Percentiles rank a stretch among this genome's conserved stretches.
Evolutionary conservation across 2,329 filamentous ascomycete genomes (phyloP).

Genomic region (Nemania bipapillata): DNA sequence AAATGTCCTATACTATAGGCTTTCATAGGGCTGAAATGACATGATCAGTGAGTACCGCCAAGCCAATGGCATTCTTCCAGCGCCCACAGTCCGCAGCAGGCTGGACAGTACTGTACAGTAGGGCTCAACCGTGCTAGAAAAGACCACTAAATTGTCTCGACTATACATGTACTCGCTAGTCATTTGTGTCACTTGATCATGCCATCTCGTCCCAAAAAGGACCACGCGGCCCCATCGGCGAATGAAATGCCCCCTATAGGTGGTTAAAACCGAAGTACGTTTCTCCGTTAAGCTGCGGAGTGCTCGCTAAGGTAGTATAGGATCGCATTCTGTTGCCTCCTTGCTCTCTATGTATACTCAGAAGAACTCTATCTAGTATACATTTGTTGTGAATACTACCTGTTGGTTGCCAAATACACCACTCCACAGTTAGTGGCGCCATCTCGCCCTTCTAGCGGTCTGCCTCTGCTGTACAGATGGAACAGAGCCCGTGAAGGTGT

Average conservation of each 20-base stretch:
- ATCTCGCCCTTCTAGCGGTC: conserved; percentile 39
- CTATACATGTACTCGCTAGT: neutral
- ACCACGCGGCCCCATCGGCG: conserved; percentile 32
- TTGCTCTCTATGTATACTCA: neutral
- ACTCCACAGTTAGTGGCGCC: conserved; percentile 33
- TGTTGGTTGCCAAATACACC: conserved; percentile 19
- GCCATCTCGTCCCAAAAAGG: neutral
- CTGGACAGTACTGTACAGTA: neutral
- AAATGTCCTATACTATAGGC: conserved; percentile 1
- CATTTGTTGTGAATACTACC: conserved; percentile 14
- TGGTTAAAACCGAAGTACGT: conserved; percentile 28
- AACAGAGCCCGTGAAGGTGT: conserved; percentile 37
- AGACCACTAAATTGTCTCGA: neutral
- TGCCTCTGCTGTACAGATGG: conserved; percentile 30
- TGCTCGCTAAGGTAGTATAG: conserved; percentile 21
- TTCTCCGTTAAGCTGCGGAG: conserved; percentile 19
- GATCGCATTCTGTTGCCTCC: conserved; percentile 38
- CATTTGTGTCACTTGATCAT: conserved; percentile 11
- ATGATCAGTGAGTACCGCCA: conserved; percentile 25
- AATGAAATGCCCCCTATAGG: conserved; percentile 23
- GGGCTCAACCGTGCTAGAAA: neutral
- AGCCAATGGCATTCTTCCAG: conserved; percentile 27
- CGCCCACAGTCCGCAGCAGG: conserved; percentile 6
- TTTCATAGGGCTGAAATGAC: conserved; percentile 48
- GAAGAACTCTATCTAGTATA: neutral